Conservation (phyloP, 495 filamentous ascomycete genomes). For the Penicillium angulare region DNA sequence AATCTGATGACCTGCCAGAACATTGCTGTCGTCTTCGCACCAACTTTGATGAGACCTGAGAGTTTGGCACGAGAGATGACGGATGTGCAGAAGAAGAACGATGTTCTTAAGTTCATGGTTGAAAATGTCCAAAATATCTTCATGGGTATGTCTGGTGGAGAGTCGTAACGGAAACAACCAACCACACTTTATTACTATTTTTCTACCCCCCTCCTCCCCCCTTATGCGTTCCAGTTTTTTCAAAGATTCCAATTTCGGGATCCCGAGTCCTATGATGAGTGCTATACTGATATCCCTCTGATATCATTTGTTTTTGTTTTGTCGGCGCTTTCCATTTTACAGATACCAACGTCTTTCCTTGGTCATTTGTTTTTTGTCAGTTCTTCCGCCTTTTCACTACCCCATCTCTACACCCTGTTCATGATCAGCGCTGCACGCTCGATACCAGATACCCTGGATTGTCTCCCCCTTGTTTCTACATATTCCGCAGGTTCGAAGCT, state of each 20-base stretch:
- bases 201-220: too few species aligned
- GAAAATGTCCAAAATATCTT: slow-evolving; percentile 83
- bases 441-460: slow-evolving; percentile 29
- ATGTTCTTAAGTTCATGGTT: slow-evolving; percentile 84
- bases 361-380: slow-evolving; percentile 7
- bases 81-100: slow-evolving; percentile 90
- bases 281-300: slow-evolving; percentile 23
- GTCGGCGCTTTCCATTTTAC: slow-evolving; percentile 12
- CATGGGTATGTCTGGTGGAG: slow-evolving; percentile 39
- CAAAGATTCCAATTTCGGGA: neutral
- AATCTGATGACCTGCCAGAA: slow-evolving; percentile 96
- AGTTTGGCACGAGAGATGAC: slow-evolving; percentile 91
- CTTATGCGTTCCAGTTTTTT: slow-evolving; percentile 34
- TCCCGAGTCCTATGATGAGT: neutral
- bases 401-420: slow-evolving; percentile 13
- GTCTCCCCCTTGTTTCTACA: slow-evolving; percentile 12
- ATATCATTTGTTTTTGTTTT: slow-evolving; percentile 24
- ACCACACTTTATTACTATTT: neutral
- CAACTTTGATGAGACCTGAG: slow-evolving; percentile 90
- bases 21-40: slow-evolving; percentile 94
- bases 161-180: neutral
- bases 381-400: neutral
- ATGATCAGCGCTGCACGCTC: slow-evolving; percentile 26
- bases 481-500: slow-evolving; percentile 29
- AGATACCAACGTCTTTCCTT: slow-evolving; percentile 19